A percentile compares a stretch with the other conserved stretches of the same genome.
phyloP scores from a whole-genome alignment of 768 basidiomycete genomes.

The Calocybe indica region DNA sequence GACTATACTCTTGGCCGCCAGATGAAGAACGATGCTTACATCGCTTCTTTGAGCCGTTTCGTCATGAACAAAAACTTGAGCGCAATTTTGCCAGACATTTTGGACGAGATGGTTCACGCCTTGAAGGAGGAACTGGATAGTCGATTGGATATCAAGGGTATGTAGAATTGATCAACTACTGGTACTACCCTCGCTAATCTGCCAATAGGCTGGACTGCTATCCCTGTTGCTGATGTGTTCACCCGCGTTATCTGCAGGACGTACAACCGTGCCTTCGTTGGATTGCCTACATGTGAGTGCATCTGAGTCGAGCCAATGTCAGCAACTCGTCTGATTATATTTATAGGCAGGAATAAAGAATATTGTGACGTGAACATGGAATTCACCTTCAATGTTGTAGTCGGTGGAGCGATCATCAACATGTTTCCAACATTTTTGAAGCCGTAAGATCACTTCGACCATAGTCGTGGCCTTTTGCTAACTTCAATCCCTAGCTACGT shows the following conservation, averaged over 20 bases:
- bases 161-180: too few species aligned
- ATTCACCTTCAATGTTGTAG: constrained; percentile 25
- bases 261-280: constrained; percentile 28
- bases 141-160: too few species aligned
- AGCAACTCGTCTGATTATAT: neutral
- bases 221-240: neutral
- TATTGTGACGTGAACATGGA: constrained; percentile 20
- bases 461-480: neutral
- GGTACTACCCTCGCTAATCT: too few species aligned
- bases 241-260: neutral
- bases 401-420: constrained; percentile 18
- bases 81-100: neutral
- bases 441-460: constrained; percentile 19
- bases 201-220: neutral
- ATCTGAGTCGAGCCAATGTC: too few species aligned
- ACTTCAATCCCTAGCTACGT: constrained; percentile 5
- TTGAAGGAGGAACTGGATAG: neutral
- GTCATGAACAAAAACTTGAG: neutral
- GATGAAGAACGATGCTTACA: neutral
- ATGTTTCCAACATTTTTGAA: constrained; percentile 26
- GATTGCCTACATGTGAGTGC: constrained; percentile 23
- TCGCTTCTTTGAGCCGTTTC: neutral
- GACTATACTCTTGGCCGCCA: neutral
- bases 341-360: constrained; percentile 20
- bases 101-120: neutral